Base-by-base conservation (phyloP, 805 yeast species). In the Yamadazyma phyllophila region DNA sequence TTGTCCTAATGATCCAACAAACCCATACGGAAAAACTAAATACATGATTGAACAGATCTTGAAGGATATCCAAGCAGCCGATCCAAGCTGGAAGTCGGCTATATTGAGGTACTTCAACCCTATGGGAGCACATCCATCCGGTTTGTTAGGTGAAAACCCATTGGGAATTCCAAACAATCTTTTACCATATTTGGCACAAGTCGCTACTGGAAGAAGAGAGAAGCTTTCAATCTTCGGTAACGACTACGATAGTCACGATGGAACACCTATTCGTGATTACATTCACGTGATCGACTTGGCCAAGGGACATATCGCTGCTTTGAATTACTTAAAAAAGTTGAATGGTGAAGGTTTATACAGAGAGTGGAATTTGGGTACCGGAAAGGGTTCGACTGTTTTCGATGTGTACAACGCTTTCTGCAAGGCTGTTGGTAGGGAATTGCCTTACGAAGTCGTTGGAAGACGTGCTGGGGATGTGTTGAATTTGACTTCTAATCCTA, bases 341-440 rank as follows among this genome's bases (percentile, higher is more conserved):
- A 43, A 48, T 1, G 50, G 55, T 7, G 52, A 60, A 13, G 88
- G 87, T 7, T 67, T 80, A 43, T 81, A 76, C 57, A 74, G 90
- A 44, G 92, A 81, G 60, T 87, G 94, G 94, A 87, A 87, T 60
- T 74, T 87, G 46, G 95, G 95, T 36, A 81, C 91, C 11, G 95
- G 95, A 26, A 77, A 68, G 20, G 95, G 95, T n/a, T 71, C 83
- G 9, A 84, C 92, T 1, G 95, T 87, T 4, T 70, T 85, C 46
- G 90, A 87, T 54, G 82, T 87, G 36, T 75, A 80, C 57, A 60
- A 75, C 44, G 82, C 86, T 1, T 87, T 86, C 62, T 73, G 80
- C 56, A 71, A 73, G 42, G 85, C 85, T 9, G 82, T 80, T 6
- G 89, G 89, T 32, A 68, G 74, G 38, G 72, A 77, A 29, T 71